A percentile compares a stretch with the other conserved stretches of the same genome.
phyloP scores from a whole-genome alignment of 352 stramenopile species.

The Pythium diclinum region DNA sequence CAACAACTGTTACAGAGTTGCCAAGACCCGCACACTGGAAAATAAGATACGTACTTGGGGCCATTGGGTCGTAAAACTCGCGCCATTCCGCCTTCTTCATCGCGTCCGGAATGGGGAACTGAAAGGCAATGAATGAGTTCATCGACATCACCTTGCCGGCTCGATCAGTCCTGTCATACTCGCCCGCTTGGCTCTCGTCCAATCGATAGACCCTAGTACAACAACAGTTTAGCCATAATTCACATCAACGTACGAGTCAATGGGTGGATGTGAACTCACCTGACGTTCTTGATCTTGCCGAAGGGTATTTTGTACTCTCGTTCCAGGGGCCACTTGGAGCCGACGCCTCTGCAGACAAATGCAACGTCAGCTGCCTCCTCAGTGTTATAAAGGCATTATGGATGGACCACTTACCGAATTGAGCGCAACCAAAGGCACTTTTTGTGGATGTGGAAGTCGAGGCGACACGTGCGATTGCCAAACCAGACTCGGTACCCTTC shows the following conservation, averaged over 20 bases:
- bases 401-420: constrained; percentile 15
- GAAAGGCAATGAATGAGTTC: constrained; percentile 21
- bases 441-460: constrained; percentile 16
- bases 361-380: background rate
- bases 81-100: constrained; percentile 21
- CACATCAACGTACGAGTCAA: background rate
- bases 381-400: background rate
- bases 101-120: constrained; percentile 18
- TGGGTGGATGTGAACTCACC: background rate
- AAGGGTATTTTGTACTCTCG: constrained; percentile 15
- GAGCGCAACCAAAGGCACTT: constrained; percentile 16
- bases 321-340: constrained; percentile 12
- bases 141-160: constrained; percentile 22
- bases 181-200: constrained; percentile 1
- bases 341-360: constrained; percentile 9
- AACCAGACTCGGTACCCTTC: constrained; percentile 18
- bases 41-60: constrained; percentile 2
- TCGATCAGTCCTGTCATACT: constrained; percentile 11
- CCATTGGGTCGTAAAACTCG: constrained; percentile 19
- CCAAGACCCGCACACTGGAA: background rate
- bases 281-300: constrained; percentile 3
- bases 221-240: no score
- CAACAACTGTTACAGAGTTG: background rate
- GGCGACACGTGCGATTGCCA: constrained; percentile 6
- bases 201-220: constrained; percentile 11